A percentile compares a stretch with the other conserved stretches of the same genome.
Evolutionary conservation across 129 eudicot genomes (phyloP).

Genomic region (Pittosporum tobira): DNA sequence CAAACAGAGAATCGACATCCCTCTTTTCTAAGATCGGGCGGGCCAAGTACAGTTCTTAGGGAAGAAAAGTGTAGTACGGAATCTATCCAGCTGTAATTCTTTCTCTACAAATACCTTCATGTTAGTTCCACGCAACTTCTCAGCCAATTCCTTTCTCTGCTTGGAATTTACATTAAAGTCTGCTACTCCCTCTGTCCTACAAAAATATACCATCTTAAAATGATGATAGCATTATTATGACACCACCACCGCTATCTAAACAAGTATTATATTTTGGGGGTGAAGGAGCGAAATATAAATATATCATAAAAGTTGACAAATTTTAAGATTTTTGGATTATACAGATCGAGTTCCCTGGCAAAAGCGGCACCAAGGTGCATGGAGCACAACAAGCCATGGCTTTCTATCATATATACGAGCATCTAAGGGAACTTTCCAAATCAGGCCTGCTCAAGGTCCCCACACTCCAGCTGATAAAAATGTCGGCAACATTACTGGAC

Average conservation of each 20-base stretch:
- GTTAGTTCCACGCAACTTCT: constrained; percentile 56
- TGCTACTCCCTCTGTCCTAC: no score
- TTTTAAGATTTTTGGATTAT: no score
- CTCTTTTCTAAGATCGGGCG: constrained; percentile 75
- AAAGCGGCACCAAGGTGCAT: constrained; percentile 95
- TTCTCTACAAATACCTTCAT: constrained; percentile 65
- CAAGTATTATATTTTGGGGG: no score
- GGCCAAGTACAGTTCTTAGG: constrained; percentile 74
- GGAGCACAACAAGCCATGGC: constrained; percentile 86
- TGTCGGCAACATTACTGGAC: constrained; percentile 31
- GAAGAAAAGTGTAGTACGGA: constrained; percentile 87
- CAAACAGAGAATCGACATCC: constrained; percentile 83
- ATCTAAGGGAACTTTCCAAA: constrained; percentile 61
- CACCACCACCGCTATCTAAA: no score
- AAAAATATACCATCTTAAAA: no score
- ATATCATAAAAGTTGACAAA: no score
- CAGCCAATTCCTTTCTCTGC: constrained; percentile 86
- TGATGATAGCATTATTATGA: no score
- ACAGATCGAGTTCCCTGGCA: constrained; percentile 57
- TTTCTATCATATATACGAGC: constrained; percentile 62
- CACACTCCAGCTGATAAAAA: constrained; percentile 41
- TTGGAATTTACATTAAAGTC: background rate
- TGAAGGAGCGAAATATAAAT: no score
- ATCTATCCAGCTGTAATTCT: constrained; percentile 78
- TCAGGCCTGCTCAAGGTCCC: constrained; percentile 68